Base-by-base conservation (phyloP, 306 rosid species). In the Pterocarpus santalinus region DNA sequence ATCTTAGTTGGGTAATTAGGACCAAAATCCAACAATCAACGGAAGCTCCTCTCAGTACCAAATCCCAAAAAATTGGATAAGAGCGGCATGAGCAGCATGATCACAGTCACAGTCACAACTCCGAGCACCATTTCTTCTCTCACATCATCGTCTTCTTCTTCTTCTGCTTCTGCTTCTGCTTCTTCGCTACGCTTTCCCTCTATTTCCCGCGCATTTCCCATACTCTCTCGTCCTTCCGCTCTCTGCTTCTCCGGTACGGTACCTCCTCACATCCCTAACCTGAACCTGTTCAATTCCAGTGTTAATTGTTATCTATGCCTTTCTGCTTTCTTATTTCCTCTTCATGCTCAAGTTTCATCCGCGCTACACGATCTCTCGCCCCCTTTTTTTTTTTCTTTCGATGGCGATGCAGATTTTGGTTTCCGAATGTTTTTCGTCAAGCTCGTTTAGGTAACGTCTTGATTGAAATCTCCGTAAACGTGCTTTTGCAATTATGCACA, bases 191-290 rank as follows among this genome's bases (percentile, higher is more conserved):
- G 74, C 56, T 32, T 28, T 69, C 73, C 63, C 69, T 7, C 57
- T 16, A 13, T 51, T 51, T 51, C 57, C 57, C 57, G n/a, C 22
- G 66, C 81, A 49, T 39, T 47, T 60, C 34, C 70, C 11, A 1
- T 67, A 73, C 76, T 17, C 36, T 51, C 32, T 75, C 71, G 52
- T 83, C 68, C 47, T 66, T 80, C 86, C 14, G n/a, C 72, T 36
- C 9, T 72, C 79, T 64, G 80, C 85, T 74, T 72, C 72, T 56
- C 88, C 4, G 88, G 93, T 85, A 77, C 81, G 14, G 15, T 77
- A 32, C 52, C 34, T 44, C 35, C 55, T 69, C 62, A 3, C 74
- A 36, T 69, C 79, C 73, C 76, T 53, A 43, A 39, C 15, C 52
- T 11, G 52, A 17, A 11, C 12, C 14, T 66, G 7, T 62, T 49